phyloP scores from a whole-genome alignment of 352 stramenopile genomes.

The Phytophthora ohioensis region DNA sequence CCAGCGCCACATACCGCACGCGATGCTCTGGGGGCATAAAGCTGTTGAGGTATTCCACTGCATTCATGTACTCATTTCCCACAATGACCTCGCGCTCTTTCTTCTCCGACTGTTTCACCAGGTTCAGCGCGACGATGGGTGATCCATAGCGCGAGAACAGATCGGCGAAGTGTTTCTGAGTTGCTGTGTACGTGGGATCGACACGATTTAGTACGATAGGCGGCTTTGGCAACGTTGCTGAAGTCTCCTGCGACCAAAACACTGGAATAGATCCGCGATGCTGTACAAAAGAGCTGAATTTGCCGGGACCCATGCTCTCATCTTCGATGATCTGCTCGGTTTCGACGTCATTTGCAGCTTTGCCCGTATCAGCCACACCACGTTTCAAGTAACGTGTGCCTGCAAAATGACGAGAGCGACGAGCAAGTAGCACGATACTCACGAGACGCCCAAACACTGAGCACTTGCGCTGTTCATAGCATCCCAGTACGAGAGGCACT shows the following conservation, averaged over 20 bases:
- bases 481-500: conserved; percentile 93
- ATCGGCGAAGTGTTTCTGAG: conserved; percentile 94
- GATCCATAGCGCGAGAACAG: conserved; percentile 97
- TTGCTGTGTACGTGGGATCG: conserved; percentile 97
- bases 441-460: conserved; percentile 96
- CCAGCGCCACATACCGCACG: conserved; percentile 97
- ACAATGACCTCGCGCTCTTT: conserved; percentile 98
- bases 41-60: conserved; percentile 98
- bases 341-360: conserved; percentile 99
- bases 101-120: conserved; percentile 98
- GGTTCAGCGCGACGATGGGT: conserved; percentile 97
- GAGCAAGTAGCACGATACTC: conserved; percentile 96
- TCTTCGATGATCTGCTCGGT: conserved; percentile 97
- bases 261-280: conserved; percentile 99
- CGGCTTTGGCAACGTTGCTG: conserved; percentile 97
- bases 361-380: conserved; percentile 97
- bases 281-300: conserved; percentile 98
- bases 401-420: conserved; percentile 98
- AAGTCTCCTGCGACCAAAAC: conserved; percentile 99
- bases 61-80: conserved; percentile 97
- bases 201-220: conserved; percentile 97
- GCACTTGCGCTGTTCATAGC: conserved; percentile 97
- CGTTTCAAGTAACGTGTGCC: conserved; percentile 99
- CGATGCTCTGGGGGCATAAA: conserved; percentile 92
- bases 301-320: conserved; percentile 88